These are phyloP conservation scores for Aphanomyces stellatus DNA, from an alignment of 352 stramenopile species.

Conservation along the genomic window DNA sequence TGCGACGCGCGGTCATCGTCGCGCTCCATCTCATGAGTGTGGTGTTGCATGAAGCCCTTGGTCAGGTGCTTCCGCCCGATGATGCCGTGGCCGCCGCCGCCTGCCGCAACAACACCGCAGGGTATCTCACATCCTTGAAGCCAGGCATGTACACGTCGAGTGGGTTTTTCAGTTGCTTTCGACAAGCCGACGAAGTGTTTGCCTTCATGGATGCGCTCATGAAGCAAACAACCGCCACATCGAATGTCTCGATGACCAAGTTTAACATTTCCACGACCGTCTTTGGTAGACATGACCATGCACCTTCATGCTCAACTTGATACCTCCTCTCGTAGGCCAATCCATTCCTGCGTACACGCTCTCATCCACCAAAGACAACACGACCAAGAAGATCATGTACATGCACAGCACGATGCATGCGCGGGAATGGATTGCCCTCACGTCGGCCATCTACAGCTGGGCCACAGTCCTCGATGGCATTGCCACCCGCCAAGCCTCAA, in stretches of 20 bases:
- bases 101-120: slow-evolving; percentile 39
- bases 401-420: slow-evolving; percentile 53
- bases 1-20: not conserved
- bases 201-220: slow-evolving; percentile 46
- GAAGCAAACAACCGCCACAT: slow-evolving; percentile 25
- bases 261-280: slow-evolving; percentile 42
- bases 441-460: slow-evolving; percentile 26
- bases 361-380: slow-evolving; percentile 24
- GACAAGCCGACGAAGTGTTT: slow-evolving; percentile 46
- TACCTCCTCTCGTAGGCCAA: slow-evolving; percentile 24
- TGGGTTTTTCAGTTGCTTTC: slow-evolving; percentile 68
- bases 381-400: slow-evolving; percentile 43
- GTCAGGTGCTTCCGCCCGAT: not conserved
- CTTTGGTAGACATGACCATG: not conserved
- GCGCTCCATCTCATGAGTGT: too few relatives aligned
- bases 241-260: slow-evolving; percentile 37
- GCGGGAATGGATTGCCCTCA: slow-evolving; percentile 26
- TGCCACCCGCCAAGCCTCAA: not conserved
- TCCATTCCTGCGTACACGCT: slow-evolving; percentile 57
- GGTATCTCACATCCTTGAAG: slow-evolving; percentile 33
- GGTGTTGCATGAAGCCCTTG: not conserved
- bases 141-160: slow-evolving; percentile 20
- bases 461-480: slow-evolving; percentile 25
- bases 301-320: not conserved
- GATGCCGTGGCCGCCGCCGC: slow-evolving; percentile 2